Evolutionary conservation across 2,329 filamentous ascomycete genomes (phyloP).

Genomic region (Amesomyces nigricolor): DNA sequence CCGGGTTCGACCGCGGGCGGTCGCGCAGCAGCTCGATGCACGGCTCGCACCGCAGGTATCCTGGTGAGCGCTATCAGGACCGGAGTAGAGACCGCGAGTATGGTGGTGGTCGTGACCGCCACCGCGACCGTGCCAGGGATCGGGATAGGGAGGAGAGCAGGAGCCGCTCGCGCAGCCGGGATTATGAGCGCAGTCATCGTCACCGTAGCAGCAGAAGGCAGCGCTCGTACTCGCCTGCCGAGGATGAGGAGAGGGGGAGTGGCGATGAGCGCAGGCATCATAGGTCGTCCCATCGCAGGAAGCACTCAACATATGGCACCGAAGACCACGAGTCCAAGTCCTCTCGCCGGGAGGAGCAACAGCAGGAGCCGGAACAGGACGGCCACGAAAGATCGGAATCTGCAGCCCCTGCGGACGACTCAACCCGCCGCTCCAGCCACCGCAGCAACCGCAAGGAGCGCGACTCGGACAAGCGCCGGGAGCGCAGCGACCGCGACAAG

Average conservation of each 20-base stretch:
- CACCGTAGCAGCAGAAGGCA: conserved; percentile 47
- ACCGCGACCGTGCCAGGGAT: conserved; percentile 21
- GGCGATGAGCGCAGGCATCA: conserved; percentile 48
- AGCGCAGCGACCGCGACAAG: conserved; percentile 35
- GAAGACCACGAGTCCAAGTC: conserved; percentile 42
- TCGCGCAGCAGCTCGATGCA: conserved; percentile 46
- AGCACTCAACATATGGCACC: conserved; percentile 34
- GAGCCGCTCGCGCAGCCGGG: conserved; percentile 35
- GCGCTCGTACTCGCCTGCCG: conserved; percentile 46
- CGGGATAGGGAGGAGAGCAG: conserved; percentile 10
- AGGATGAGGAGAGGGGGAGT: conserved; percentile 40
- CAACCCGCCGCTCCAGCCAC: conserved; percentile 51
- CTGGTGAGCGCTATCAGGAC: conserved; percentile 26
- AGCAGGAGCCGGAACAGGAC: conserved; percentile 22
- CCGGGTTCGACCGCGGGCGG: conserved; percentile 31
- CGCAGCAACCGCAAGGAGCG: conserved; percentile 49
- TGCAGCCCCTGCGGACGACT: conserved; percentile 45
- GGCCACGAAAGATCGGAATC: conserved; percentile 62
- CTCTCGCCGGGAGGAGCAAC: conserved; percentile 29
- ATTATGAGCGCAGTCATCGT: conserved; percentile 42
- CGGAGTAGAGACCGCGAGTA: conserved; percentile 15
- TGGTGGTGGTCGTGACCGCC: conserved; percentile 9
- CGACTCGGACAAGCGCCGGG: conserved; percentile 37
- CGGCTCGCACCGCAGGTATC: conserved; percentile 12
- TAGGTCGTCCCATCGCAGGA: conserved; percentile 37